Evolutionary conservation across 2,329 filamentous ascomycete genomes (phyloP).

Genomic region (Aspergillus quadricinctus): DNA sequence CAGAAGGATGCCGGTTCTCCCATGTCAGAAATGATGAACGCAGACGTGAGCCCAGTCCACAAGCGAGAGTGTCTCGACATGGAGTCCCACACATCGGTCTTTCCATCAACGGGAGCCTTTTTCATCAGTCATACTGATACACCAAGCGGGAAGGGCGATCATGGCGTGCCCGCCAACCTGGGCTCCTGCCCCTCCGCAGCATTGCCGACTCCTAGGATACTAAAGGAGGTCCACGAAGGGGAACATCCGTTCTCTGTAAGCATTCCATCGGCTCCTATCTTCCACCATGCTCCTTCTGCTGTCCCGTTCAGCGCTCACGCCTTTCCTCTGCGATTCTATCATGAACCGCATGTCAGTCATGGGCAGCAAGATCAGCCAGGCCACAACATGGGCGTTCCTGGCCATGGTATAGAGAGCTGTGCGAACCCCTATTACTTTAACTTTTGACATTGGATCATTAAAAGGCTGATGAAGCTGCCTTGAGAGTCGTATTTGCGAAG

Average conservation of each 20-base stretch:
- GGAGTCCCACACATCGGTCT: constrained; percentile 20
- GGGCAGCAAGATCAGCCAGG: constrained; percentile 5
- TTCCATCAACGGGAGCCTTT: constrained; percentile 12
- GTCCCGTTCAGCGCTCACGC: constrained; percentile 7
- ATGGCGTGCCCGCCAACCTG: constrained; percentile 7
- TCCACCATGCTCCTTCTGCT: constrained; percentile 4
- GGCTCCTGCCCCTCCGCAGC: constrained; percentile 5
- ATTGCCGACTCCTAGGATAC: constrained; percentile 8
- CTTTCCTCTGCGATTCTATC: constrained; percentile 14
- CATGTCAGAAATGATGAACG: constrained; percentile 5
- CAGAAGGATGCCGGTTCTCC: constrained; percentile 15
- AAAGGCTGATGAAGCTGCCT: not conserved
- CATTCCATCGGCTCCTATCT: constrained; percentile 2
- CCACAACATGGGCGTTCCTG: constrained; percentile 12
- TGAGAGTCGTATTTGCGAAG: not conserved
- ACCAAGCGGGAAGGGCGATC: constrained; percentile 1
- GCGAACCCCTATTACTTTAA: constrained; percentile 26
- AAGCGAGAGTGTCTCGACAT: constrained; percentile 14
- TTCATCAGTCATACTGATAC: constrained; percentile 2
- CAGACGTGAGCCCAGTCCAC: constrained; percentile 10
- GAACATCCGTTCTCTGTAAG: constrained; percentile 3
- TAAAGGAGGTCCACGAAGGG: constrained; percentile 3
- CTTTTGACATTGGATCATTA: constrained; percentile 15
- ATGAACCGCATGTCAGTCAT: constrained; percentile 9
- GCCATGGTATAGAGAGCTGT: constrained; percentile 14